A percentile compares a stretch with the other conserved stretches of the same genome.
Evolutionary conservation across 352 stramenopile species (phyloP).

Genomic region (Globisporangium polare): DNA sequence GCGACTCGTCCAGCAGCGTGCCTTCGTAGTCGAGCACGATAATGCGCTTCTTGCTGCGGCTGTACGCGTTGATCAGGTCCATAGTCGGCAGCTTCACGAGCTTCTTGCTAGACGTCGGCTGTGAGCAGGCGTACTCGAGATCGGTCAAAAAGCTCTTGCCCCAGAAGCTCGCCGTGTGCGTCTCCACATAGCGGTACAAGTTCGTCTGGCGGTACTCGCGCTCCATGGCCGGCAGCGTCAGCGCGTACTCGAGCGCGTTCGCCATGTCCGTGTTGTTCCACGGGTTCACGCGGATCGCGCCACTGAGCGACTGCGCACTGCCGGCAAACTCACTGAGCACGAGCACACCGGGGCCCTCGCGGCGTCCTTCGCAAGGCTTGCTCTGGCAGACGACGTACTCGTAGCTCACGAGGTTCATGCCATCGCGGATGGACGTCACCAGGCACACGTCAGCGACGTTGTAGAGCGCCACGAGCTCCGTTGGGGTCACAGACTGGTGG

Average conservation of each 20-base stretch:
- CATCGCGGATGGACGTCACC: conserved; percentile 84
- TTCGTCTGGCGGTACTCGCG: conserved; percentile 86
- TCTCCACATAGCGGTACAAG: conserved; percentile 84
- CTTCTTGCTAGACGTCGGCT: conserved; percentile 43
- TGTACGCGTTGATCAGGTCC: conserved; percentile 55
- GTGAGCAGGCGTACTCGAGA: conserved; percentile 34
- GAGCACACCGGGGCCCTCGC: conserved; percentile 69
- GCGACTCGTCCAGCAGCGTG: conserved; percentile 36
- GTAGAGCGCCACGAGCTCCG: conserved; percentile 86
- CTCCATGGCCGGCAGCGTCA: conserved; percentile 79
- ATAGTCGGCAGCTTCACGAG: conserved; percentile 56
- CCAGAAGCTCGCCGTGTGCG: conserved; percentile 82
- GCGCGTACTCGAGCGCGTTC: conserved; percentile 71
- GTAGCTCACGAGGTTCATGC: conserved; percentile 89
- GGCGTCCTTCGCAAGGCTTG: conserved; percentile 33
- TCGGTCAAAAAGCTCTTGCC: conserved; percentile 78
- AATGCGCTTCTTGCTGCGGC: conserved; percentile 63
- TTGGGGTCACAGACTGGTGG: conserved; percentile 69
- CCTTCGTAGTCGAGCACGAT: conserved; percentile 89
- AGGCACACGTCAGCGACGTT: conserved; percentile 86
- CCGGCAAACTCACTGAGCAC: conserved; percentile 89
- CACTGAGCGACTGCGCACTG: conserved; percentile 81
- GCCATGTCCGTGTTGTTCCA: conserved; percentile 86
- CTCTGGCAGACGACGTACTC: conserved; percentile 87
- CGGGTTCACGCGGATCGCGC: conserved; percentile 87